Evolutionary conservation across 805 yeast genomes (phyloP), one percentile per base, ranked within the genome.

Genomic region (Ogataea trehalophila): DNA sequence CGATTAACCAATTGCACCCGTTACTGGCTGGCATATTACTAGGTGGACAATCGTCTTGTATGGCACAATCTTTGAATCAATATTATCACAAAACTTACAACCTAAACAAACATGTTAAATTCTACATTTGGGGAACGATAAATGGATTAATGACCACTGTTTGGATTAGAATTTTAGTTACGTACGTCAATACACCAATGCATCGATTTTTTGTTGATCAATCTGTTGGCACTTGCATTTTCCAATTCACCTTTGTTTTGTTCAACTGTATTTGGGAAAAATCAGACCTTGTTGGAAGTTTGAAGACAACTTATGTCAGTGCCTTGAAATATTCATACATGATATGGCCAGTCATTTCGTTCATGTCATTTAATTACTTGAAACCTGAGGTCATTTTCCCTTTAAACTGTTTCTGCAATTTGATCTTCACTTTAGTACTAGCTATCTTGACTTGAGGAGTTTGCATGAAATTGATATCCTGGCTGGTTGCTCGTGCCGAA

Each of bases 311-410:
- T 8, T 79, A 71, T 52, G 47, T 77, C 45, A 74, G 71, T 40
- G 70, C 81, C 8, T 60, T 82, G 49, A 75, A 74, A 46, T 72
- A 75, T 47, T 74, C 82, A 34, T 80, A 76, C 56, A 63, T 78
- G 57, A 71, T 74, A 44, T 82, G 86, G 85, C 86, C 87, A 3
- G 63, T 76, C 38, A 75, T 79, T 45, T 78, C 84, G 14, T 62
- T 74, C 8, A 50, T 74, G 37, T 70, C 77, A 49, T 82, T 82
- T 59, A 67, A 71, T 18, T 66, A 74, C 39, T 61, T 80, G 11
- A 80, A 79, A 0, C 67, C 69, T 33, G 61, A 70, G n/a, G 59
- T 73, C 54, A 75, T 82, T 54, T 80, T 81, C 62, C 82, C 84
- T 1, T 69, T 76, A 45, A 81, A 79, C 52, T 81, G 86, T 56